A percentile compares a stretch with the other conserved stretches of the same genome.
These are phyloP conservation scores for Yarrowia sp. DNA, from an alignment of 805 yeast genomes.

Conservation along the genomic window DNA sequence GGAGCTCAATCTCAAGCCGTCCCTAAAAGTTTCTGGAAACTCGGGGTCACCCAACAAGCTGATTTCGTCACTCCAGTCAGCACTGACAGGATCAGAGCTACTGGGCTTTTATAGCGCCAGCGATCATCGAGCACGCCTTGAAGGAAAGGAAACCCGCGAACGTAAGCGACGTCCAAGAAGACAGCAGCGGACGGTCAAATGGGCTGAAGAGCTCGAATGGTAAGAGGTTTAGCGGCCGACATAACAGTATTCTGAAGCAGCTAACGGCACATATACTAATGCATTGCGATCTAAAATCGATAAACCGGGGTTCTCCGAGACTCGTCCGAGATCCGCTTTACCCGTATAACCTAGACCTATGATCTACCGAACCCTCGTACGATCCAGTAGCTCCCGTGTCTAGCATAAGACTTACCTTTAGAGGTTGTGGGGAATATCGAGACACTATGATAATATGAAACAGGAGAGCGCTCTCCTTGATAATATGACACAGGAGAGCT, in stretches of 20 bases:
- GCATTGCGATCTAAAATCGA: neutral
- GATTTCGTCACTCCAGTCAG: neutral
- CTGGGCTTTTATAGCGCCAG: neutral
- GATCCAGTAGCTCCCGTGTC: no score
- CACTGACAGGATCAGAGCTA: neutral
- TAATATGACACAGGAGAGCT: no score
- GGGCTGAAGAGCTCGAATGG: slow-evolving; percentile 16
- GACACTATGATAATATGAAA: neutral
- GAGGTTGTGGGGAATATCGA: neutral
- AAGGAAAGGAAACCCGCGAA: neutral
- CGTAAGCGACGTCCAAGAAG: neutral
- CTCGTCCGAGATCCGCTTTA: neutral
- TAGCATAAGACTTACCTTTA: neutral
- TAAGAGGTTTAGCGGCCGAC: no score
- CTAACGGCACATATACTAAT: no score
- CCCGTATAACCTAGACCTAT: no score
- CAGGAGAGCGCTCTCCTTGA: no score
- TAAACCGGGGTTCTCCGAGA: neutral
- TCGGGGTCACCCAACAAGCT: neutral
- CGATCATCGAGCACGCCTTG: neutral
- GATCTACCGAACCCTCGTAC: neutral
- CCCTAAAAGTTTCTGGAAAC: neutral
- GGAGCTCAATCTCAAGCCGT: neutral
- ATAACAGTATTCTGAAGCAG: neutral
- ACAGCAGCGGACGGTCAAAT: neutral